Conservation (phyloP, 345 rosid species). For the Murraya koenigii region DNA sequence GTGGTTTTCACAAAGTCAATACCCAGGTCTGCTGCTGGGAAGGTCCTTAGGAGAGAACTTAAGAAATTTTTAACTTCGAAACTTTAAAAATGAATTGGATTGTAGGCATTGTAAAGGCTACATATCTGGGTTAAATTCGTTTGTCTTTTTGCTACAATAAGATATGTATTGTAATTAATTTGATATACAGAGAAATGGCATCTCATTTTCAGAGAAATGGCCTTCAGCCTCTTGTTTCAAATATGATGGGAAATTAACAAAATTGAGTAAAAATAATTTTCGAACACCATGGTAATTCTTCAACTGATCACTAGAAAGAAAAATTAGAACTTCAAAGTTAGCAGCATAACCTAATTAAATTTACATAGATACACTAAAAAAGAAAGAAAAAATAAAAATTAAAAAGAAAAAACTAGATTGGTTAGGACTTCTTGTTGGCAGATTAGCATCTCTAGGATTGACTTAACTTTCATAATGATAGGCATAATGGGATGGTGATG, state of each 20-base stretch:
- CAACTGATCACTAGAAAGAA: neutral
- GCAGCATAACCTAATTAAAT: neutral
- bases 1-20: slow-evolving; percentile 57
- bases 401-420: neutral
- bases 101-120: neutral
- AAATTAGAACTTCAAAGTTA: neutral
- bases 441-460: neutral
- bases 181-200: neutral
- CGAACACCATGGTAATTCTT: neutral
- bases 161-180: neutral
- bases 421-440: slow-evolving; percentile 22
- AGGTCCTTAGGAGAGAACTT: slow-evolving; percentile 75
- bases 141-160: neutral
- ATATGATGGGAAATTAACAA: neutral
- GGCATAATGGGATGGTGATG: slow-evolving; percentile 17
- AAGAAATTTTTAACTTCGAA: slow-evolving; percentile 38
- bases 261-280: neutral
- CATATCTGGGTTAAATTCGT: neutral
- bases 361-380: neutral
- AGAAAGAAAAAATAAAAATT: neutral
- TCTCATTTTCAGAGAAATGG: no score
- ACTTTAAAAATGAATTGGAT: slow-evolving; percentile 25
- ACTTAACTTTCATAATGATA: slow-evolving; percentile 40
- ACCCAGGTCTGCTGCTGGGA: slow-evolving; percentile 81
- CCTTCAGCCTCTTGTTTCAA: no score